Base-by-base conservation (phyloP, 768 basidiomycete genomes). In the Tephrocybe sp. region DNA sequence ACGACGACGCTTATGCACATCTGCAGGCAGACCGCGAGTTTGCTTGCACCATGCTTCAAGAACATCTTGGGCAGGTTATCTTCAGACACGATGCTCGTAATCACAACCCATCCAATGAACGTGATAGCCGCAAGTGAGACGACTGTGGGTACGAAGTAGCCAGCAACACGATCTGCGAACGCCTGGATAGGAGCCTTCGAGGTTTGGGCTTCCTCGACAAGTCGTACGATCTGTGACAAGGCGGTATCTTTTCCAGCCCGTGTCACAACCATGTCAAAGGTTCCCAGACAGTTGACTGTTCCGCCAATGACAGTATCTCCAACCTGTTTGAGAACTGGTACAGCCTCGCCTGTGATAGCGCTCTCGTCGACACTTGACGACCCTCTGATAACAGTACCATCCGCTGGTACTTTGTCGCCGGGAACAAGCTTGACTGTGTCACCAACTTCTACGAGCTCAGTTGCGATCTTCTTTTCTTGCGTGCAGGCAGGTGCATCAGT, bases 1-100 rank as follows among this genome's bases (percentile, higher is more conserved):
- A 99, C 97, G 53, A 99, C 82, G 55, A 98, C 97, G 34, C 91
- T 94, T 64, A 98, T 99, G 68, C 96, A 98, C 62, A 99, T 85
- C 73, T 96, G 93, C 41, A 99, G 75, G 65, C 95, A 98, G 12
- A 96, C 88, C 6, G 91, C 90, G 52, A 98, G 74, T 62, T 88
- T 89, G 62, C 84, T 90, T 33, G 90, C 80, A 4, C 94, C 96
- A 28, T 90, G 85, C 20, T 75, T 76, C 59, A 81, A 83, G 79
- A 99, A 99, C 78, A 97, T 86, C 44, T 71, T 71, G 0, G 97
- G 97, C 7, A 99, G 76, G 30, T 69, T 68, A 4, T 79, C 75
- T 18, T 83, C 77, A 37, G 67, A 69, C 21, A 88, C 51, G 21
- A 87, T 48, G 53, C 74, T 72, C 24, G 89, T 83, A 53, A 98